Conservation (phyloP, 2,329 filamentous ascomycete species). For the Bertia moriformis region DNA sequence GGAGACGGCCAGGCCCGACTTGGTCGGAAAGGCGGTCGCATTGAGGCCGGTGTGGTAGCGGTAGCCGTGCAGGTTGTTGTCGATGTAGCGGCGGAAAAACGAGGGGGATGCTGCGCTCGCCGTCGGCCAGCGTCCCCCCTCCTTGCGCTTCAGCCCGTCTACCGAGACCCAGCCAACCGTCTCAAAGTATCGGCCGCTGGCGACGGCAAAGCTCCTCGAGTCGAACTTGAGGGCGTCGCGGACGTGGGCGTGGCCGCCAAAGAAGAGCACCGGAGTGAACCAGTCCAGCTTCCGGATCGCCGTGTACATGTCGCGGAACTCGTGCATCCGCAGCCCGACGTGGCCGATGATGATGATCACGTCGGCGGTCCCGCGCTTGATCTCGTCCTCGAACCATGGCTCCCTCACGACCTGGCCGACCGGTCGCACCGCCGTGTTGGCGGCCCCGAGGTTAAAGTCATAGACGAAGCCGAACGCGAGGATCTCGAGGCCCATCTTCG, state of each 20-base stretch:
- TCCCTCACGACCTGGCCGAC: constrained; percentile 40
- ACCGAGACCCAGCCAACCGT: constrained; percentile 55
- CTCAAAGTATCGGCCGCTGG: constrained; percentile 53
- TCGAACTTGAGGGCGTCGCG: constrained; percentile 53
- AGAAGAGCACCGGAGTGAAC: constrained; percentile 45
- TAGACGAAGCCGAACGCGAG: constrained; percentile 35
- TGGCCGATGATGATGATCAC: constrained; percentile 50
- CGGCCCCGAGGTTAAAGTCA: constrained; percentile 21
- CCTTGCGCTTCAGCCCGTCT: constrained; percentile 34
- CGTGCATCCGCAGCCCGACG: constrained; percentile 35
- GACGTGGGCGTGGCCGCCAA: constrained; percentile 51
- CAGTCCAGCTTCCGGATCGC: constrained; percentile 42
- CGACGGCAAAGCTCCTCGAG: constrained; percentile 41
- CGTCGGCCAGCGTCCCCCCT: constrained; percentile 26
- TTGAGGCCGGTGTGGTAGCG: constrained; percentile 42
- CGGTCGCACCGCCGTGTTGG: constrained; percentile 46
- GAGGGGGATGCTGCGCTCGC: constrained; percentile 20
- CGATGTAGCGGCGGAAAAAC: constrained; percentile 48
- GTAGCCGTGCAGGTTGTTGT: constrained; percentile 56
- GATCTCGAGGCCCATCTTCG: constrained; percentile 23
- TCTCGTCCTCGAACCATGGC: constrained; percentile 42
- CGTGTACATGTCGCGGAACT: constrained; percentile 32
- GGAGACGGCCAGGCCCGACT: constrained; percentile 28
- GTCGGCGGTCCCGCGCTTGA: constrained; percentile 43
- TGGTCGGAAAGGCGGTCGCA: constrained; percentile 31